These are phyloP conservation scores for Galerina sulciceps DNA, from an alignment of 768 basidiomycete species.

Conservation along the genomic window DNA sequence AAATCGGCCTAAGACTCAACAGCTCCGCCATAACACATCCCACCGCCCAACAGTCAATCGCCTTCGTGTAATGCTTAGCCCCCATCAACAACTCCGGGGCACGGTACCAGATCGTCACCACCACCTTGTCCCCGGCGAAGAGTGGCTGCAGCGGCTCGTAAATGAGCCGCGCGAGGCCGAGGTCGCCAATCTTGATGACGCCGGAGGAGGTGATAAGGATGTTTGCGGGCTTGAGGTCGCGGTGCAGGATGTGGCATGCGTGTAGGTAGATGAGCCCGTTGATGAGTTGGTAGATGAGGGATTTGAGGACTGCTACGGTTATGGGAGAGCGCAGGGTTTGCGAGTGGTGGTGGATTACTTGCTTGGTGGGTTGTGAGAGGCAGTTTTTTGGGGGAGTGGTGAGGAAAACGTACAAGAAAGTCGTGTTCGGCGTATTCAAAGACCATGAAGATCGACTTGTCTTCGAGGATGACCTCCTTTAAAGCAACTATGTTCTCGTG, in stretches of 20 bases:
- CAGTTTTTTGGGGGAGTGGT: neutral
- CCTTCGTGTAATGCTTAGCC: conserved; percentile 96
- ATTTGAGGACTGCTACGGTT: conserved; percentile 81
- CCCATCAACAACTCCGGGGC: conserved; percentile 96
- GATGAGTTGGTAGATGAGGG: conserved; percentile 90
- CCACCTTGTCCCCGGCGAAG: conserved; percentile 95
- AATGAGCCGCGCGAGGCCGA: conserved; percentile 91
- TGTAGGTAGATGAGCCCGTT: conserved; percentile 96
- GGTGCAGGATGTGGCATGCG: conserved; percentile 92
- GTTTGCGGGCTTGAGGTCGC: conserved; percentile 98
- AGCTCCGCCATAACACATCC: conserved; percentile 98
- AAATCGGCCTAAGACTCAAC: conserved; percentile 91
- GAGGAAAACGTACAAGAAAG: conserved; percentile 73
- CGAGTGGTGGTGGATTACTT: conserved; percentile 98
- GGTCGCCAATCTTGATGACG: conserved; percentile 97
- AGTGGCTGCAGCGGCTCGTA: conserved; percentile 91
- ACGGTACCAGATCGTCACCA: conserved; percentile 99
- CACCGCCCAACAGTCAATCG: conserved; percentile 96
- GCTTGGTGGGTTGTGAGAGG: conserved; percentile 47
- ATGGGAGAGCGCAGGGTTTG: conserved; percentile 84
- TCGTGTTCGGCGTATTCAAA: conserved; percentile 99
- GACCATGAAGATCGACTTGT: conserved; percentile 99
- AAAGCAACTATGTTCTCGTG: conserved; percentile 93
- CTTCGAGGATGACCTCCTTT: conserved; percentile 94
- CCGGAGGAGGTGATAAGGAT: conserved; percentile 92